Base-by-base conservation (phyloP, 257 asterid species). In the Primulina huaijiensis region DNA sequence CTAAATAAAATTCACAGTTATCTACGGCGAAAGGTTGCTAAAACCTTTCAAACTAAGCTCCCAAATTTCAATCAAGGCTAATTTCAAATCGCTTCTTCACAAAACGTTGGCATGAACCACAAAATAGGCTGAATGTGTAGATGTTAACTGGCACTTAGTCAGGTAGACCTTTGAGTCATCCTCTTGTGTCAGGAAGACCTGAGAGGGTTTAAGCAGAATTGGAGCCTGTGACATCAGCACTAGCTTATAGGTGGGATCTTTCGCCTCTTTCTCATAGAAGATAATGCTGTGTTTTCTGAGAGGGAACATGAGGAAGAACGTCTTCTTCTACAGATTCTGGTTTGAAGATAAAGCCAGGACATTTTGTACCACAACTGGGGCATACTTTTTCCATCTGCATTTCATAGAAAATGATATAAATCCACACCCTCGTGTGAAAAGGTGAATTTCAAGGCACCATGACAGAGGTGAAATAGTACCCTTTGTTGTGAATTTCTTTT, bases 351-450 rank as follows among this genome's bases (percentile, higher is more conserved):
- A 75, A 59, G 52, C 74, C 83, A 10, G 21, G 88, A 96, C 96
- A 88, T 57, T 75, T 76, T 19, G 86, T 77, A 2, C 86, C 82
- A 74, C 97, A 92, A 53, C 91, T 80, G 0, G 97, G 86, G 70
- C 98, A 92, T 31, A 78, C 89, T 77, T 83, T 76, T 64, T 76
- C 82, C 1, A 72, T 82, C 95, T 92, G 85, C 66, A 73, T 62
- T 68, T 71, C 29, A 59, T 29, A 16, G 11, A 29, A 29, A 40
- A n/a, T 27, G 8, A 7, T 9, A 62, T 73, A 52, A 74, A 52
- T 70, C 68, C 60, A 50, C 23, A 10, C 53, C 66, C 72, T 70
- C 63, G 6, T 31, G 38, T 6, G n/a, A 25, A 65, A 23, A 3
- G 1, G 56, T 38, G 30, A 65, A 66, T 31, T 12, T 16, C 9